Evolutionary conservation across 2,329 filamentous ascomycete species (phyloP).

Genomic region (Colletotrichum musae): DNA sequence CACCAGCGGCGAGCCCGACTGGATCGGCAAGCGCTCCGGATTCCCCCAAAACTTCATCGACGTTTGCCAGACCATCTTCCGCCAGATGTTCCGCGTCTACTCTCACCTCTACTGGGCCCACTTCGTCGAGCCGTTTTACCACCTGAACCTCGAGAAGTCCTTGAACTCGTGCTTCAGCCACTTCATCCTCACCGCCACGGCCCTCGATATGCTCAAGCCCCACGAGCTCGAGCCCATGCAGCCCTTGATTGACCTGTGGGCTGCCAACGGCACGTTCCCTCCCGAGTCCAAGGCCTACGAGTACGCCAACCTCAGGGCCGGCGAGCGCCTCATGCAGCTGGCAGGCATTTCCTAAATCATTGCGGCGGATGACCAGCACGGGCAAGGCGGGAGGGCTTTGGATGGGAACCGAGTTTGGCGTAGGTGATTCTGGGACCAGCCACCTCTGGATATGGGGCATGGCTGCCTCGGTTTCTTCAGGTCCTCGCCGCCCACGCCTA

Average conservation of each 20-base stretch:
- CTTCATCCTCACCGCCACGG: slow-evolving; percentile 85
- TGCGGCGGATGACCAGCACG: not conserved
- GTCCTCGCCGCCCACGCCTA: not conserved
- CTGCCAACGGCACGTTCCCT: slow-evolving; percentile 89
- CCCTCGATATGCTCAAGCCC: slow-evolving; percentile 86
- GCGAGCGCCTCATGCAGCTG: slow-evolving; percentile 71
- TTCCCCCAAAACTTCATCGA: slow-evolving; percentile 92
- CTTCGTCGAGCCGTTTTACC: slow-evolving; percentile 87
- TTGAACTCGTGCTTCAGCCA: slow-evolving; percentile 91
- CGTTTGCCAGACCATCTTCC: slow-evolving; percentile 94
- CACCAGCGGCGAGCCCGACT: slow-evolving; percentile 75
- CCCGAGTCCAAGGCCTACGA: slow-evolving; percentile 79
- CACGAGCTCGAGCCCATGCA: slow-evolving; percentile 97
- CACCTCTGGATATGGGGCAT: not conserved
- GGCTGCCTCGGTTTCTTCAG: not conserved
- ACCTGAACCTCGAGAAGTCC: slow-evolving; percentile 84
- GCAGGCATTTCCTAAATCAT: slow-evolving; percentile 47
- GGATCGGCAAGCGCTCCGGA: slow-evolving; percentile 92
- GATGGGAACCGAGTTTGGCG: not conserved
- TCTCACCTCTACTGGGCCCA: slow-evolving; percentile 98
- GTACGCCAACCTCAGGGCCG: slow-evolving; percentile 73
- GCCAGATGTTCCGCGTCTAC: slow-evolving; percentile 99
- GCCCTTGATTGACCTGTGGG: slow-evolving; percentile 92
- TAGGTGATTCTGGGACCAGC: not conserved
- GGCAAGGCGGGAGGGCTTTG: not conserved